phyloP scores from a whole-genome alignment of 2,329 filamentous ascomycete species.

The Fonsecaea nubica region DNA sequence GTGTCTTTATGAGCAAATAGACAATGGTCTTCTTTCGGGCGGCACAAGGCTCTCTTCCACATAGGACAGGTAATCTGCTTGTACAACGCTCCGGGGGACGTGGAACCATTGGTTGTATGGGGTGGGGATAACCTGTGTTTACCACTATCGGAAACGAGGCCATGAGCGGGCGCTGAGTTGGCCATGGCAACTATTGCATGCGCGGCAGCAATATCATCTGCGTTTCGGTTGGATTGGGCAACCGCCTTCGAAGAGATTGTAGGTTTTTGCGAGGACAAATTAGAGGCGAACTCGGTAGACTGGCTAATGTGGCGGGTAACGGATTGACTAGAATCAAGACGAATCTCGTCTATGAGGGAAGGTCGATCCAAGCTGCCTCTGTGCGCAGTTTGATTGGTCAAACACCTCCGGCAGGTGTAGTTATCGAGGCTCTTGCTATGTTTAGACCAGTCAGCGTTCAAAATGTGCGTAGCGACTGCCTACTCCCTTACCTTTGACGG shows the following conservation, averaged over 20 bases:
- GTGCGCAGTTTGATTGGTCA: conserved; percentile 6
- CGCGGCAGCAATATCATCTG: neutral
- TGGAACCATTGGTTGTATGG: neutral
- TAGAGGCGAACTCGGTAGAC: neutral
- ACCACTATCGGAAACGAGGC: neutral
- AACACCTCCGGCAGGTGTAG: conserved; percentile 36
- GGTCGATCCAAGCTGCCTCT: neutral
- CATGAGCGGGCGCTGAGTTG: neutral
- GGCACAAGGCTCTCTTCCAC: too few relatives aligned
- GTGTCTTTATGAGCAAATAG: neutral
- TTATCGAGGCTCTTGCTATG: conserved; percentile 16
- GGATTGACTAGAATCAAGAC: neutral
- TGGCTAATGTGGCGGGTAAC: neutral
- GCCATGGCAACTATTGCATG: neutral
- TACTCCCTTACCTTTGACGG: conserved; percentile 15
- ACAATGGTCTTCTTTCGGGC: neutral
- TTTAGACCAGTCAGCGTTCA: conserved; percentile 8
- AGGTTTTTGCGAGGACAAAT: neutral
- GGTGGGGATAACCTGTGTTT: neutral
- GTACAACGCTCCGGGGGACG: conserved; percentile 14
- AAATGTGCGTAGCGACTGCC: neutral
- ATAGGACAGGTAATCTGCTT: conserved; percentile 25
- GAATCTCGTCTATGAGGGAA: neutral
- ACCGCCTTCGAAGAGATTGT: neutral
- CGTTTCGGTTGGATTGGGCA: neutral